A percentile compares a stretch with the other conserved stretches of the same genome.
These are phyloP conservation scores for Ceratobasidium sp. DNA, from an alignment of 1,284 basidiomycete species.

Conservation along the genomic window DNA sequence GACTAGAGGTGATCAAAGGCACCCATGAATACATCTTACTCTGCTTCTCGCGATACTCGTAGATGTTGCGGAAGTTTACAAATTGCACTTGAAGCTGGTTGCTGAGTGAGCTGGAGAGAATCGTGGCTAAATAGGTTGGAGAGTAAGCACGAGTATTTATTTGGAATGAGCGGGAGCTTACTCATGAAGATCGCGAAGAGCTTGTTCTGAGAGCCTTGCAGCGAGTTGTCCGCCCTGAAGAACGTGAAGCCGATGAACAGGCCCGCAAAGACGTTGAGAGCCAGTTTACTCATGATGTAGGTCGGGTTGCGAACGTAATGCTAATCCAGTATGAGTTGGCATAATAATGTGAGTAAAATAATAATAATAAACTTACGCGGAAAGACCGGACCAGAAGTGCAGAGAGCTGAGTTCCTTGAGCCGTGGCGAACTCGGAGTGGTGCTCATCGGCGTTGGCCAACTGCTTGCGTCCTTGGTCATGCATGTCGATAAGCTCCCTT, in stretches of 20 bases:
- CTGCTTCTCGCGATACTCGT: constrained; percentile 77
- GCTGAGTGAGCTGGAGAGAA: constrained; percentile 60
- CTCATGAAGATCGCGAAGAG: constrained; percentile 68
- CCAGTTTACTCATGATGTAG: constrained; percentile 80
- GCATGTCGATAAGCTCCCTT: constrained; percentile 27
- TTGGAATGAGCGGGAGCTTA: constrained; percentile 49
- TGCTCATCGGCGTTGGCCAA: constrained; percentile 45
- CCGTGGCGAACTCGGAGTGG: constrained; percentile 64
- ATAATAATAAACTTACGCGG: constrained; percentile 48
- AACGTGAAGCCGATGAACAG: constrained; percentile 77
- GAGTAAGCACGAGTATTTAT: not conserved
- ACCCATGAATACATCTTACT: constrained; percentile 88
- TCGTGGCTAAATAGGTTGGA: constrained; percentile 60
- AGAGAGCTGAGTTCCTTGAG: constrained; percentile 63
- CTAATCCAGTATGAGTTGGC: not conserved
- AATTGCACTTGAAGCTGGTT: constrained; percentile 63
- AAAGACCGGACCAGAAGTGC: constrained; percentile 66
- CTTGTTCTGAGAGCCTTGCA: constrained; percentile 84
- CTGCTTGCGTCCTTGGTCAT: constrained; percentile 4
- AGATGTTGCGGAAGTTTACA: constrained; percentile 65
- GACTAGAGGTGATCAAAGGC: constrained; percentile 58
- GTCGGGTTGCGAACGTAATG: constrained; percentile 72
- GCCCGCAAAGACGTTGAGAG: constrained; percentile 54
- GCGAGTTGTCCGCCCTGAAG: constrained; percentile 71
- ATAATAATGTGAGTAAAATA: not conserved